Base-by-base conservation (phyloP, 2,329 filamentous ascomycete species). In the Penicillium sp. region DNA sequence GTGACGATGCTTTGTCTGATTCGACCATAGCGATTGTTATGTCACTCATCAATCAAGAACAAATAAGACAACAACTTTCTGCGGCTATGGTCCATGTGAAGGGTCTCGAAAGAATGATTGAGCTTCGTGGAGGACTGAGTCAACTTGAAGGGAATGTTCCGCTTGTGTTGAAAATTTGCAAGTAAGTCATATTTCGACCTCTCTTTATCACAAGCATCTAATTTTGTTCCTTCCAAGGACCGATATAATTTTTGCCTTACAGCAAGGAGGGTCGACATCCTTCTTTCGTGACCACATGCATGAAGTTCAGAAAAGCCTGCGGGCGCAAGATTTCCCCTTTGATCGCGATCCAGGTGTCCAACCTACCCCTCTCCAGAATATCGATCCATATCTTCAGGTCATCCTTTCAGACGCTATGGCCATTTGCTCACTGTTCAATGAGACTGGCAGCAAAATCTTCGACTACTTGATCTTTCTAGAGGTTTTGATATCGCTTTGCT, bases 241-340 rank as follows among this genome's bases (percentile, higher is more conserved):
- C 8, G 50, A 46, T 8, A 35, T 52, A 16, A 33, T 52, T 14
- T 26, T 52, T 4, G 27, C 50, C 22, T 27, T 44, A n/a, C 39
- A 52, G 13, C 29, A 21, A 22, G 50, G 50, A 21, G 22, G 29
- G n/a, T 50, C 58, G 13, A 46, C 56, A 9, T 45, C 52, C n/a
- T 61, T 58, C 53, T 61, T 61, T 39, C 58, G 58, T 27, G 56
- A 61, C 27, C 45, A 21, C 16, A 56, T 58, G 50, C 4, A 46
- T 19, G 29, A 56, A 1, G n/a, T 45, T 22, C 31, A 14, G 5
- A 6, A 33, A 6, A 16, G 16, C 7, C 11, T 8, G 8, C n/a
- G 14, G 19, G 5, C 31, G 45, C 24, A 47, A 26, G 5, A 31
- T 0, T 24, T 22, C 7, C 26, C 14, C n/a, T 10, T 21, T 8